phyloP scores from a whole-genome alignment of 768 basidiomycete genomes.

The Phlebiopsis flavidoalba region DNA sequence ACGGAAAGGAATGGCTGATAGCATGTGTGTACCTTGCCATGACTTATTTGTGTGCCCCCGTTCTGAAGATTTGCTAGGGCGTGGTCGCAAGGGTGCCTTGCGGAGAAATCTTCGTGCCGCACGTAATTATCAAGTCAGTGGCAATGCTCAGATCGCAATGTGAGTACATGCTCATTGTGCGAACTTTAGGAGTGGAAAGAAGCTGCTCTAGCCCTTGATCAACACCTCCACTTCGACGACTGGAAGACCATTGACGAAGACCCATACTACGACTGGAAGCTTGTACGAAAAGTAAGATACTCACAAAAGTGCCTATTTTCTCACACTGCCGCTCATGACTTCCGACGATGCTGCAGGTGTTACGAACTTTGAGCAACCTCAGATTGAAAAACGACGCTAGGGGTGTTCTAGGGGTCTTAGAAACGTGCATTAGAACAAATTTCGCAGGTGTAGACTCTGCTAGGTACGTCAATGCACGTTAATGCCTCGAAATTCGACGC shows the following conservation, averaged over 20 bases:
- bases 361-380: constrained; percentile 63
- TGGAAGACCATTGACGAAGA: constrained; percentile 92
- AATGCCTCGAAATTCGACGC: too few relatives aligned
- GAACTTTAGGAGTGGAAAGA: constrained; percentile 75
- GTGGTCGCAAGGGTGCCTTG: constrained; percentile 77
- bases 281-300: constrained; percentile 69
- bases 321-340: neutral
- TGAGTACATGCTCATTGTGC: neutral
- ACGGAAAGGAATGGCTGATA: constrained; percentile 88
- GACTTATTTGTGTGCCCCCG: neutral
- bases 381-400: constrained; percentile 77
- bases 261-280: constrained; percentile 85
- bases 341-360: constrained; percentile 44
- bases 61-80: constrained; percentile 45
- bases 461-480: constrained; percentile 35
- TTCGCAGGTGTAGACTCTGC: constrained; percentile 91
- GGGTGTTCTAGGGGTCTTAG: constrained; percentile 84
- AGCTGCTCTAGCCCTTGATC: constrained; percentile 73
- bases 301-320: neutral
- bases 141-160: neutral
- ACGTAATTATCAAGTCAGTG: constrained; percentile 60
- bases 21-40: constrained; percentile 54
- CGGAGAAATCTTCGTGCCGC: constrained; percentile 73
- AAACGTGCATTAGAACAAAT: constrained; percentile 86
- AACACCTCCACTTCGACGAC: constrained; percentile 76